A percentile compares a stretch with the other conserved stretches of the same genome.
phyloP scores from a whole-genome alignment of 2,329 filamentous ascomycete genomes.

The Sporothrix euskadiensis region DNA sequence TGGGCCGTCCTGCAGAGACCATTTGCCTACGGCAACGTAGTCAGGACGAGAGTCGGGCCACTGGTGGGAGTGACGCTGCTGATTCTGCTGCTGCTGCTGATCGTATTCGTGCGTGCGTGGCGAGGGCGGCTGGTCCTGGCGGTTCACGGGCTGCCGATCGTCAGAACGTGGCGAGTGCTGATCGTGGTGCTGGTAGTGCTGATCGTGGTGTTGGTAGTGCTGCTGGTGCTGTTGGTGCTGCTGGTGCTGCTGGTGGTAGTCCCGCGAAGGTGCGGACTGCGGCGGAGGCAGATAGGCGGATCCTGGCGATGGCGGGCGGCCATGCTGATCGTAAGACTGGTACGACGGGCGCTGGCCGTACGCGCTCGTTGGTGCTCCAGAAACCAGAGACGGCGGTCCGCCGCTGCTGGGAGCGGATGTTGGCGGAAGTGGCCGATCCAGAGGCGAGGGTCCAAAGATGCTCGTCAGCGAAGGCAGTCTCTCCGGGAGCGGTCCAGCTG shows the following conservation, averaged over 20 bases:
- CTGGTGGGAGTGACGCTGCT: slow-evolving; percentile 2
- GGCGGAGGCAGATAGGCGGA: background rate
- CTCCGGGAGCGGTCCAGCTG: slow-evolving; percentile 41
- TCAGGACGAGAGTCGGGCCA: slow-evolving; percentile 24
- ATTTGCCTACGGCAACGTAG: slow-evolving; percentile 26
- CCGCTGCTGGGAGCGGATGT: slow-evolving; percentile 36
- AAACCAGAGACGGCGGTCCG: slow-evolving; percentile 33
- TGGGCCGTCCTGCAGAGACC: slow-evolving; percentile 22
- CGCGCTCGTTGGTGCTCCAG: slow-evolving; percentile 26
- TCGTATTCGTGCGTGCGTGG: slow-evolving; percentile 20
- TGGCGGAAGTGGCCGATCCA: slow-evolving; percentile 48
- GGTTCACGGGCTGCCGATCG: background rate
- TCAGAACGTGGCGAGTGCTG: slow-evolving; percentile 17
- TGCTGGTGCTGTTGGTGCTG: background rate
- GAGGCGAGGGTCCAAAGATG: slow-evolving; percentile 55
- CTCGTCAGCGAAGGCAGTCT: slow-evolving; percentile 60
- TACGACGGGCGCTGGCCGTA: slow-evolving; percentile 10
- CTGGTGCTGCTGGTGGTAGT: background rate
- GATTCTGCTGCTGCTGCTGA: slow-evolving; percentile 15
- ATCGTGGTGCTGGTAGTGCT: slow-evolving; percentile 4
- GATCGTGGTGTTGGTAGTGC: too few relatives aligned
- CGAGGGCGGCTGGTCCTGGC: slow-evolving; percentile 17
- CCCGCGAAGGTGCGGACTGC: background rate
- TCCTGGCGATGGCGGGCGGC: slow-evolving; percentile 11
- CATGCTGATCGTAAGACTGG: slow-evolving; percentile 7